Evolutionary conservation across 805 yeast genomes (phyloP), one percentile per base, ranked within the genome.

Genomic region (Sugiyamaella mastotermitis): DNA sequence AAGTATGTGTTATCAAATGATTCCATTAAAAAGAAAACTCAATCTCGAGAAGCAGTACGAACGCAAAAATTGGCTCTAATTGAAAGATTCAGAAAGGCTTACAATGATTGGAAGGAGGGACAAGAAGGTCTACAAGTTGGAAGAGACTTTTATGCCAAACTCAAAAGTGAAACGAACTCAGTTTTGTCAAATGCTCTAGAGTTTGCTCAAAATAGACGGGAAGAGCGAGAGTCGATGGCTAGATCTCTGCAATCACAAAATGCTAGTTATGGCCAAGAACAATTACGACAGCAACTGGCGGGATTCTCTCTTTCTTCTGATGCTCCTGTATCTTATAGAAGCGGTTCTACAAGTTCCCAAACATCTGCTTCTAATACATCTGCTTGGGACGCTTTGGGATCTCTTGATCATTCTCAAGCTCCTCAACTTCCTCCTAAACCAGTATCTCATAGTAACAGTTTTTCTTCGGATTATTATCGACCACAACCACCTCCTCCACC

Each of bases 81-180:
- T 34, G 64, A 60, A 4, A 62, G 65, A 32, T 63, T 72, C 40
- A 57, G 70, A 36, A 55, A 60, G 5, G 79, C 86, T 1, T 72
- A 69, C 49, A 65, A 70, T 5, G 61, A 64, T 14, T 86, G 88
- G 78, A 65, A 65, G 25, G 69, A 70, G 11, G 80, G 78, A 48
- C 57, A 64, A 9, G 62, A 63, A 5, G 95, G 94, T 4, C 56
- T 75, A 38, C 58, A 62, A 11, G 78, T 75, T 46, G 94, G 94
- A 0, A 49, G 60, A 7, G 68, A 61, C 8, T 83, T 85, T 53
- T 90, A 90, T 57, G 60, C 62, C 5, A 71, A 75, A 40, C 59
- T 76, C 14, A 26, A 24, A 11, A 18, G 41, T 3, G 18, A 32
- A 19, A 41, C 49, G 3, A 23, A 17, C 5, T 32, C 47, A 21